Base-by-base conservation (phyloP, 2,329 filamentous ascomycete species). In the Capronia coronata region DNA sequence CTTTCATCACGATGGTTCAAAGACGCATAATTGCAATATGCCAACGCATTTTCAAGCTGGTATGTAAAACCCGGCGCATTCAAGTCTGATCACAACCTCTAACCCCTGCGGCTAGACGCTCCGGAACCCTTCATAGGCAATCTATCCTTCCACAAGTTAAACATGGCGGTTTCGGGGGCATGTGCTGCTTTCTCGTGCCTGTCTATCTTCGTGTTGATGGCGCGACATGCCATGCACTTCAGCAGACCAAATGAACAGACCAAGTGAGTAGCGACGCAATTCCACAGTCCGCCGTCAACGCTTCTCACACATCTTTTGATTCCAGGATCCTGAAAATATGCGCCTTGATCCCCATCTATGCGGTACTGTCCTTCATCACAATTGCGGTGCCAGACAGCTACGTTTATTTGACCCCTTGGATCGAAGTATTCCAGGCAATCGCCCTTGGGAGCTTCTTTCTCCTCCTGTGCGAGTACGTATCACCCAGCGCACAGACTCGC, bases 391-490 rank as follows among this genome's bases (percentile, higher is more conserved):
- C 70, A 1, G 60, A 63, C 18, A 57, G 64, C 1, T 65, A 68
- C 38, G 62, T 69, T 37, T 75, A 73, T 53, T 49, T 74, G 10
- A 57, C 64, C 23, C 64, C 68, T 2, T 68, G 68, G 59, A 57
- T 68, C 19, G 66, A 69, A 18, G 51, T 71, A 4, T 64, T 68
- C 50, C 67, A 75, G 59, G 61, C 65, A 3, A 58, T 71, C 22
- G 68, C 70, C 8, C 58, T 75, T 1, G 66, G 64, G n/a, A 63
- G 64, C 9, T 74, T 74, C 56, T 71, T 72, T 52, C 62, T 74
- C 8, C 64, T 74, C 22, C 61, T 74, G 32, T 71, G 67, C 55
- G 69, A 70, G 38, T 72, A 66, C 42, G 59, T 74, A 3, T 67
- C 61, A 6, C 65, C 68, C 2, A 64, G 65, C 39, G 57, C 65